Evolutionary conservation across 2,329 filamentous ascomycete species (phyloP).

Genomic region (Pezicula rhizophila): DNA sequence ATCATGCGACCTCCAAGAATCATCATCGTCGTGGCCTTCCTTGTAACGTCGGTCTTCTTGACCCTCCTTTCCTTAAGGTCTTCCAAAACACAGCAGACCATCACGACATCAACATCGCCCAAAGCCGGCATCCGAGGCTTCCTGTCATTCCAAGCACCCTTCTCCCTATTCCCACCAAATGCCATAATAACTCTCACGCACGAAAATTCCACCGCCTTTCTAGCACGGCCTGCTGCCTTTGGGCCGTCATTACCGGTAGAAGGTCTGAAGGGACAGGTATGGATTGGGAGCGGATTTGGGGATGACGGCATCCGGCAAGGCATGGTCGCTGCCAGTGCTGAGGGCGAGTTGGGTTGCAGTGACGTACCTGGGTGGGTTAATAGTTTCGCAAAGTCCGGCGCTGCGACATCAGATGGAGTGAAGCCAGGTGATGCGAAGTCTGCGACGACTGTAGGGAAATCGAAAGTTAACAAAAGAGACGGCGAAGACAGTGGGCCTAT

Average conservation of each 20-base stretch:
- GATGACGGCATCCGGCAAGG: constrained; percentile 66
- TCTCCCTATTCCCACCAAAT: constrained; percentile 88
- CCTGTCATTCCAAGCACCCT: constrained; percentile 68
- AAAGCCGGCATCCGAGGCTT: constrained; percentile 46
- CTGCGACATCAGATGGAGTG: constrained; percentile 10
- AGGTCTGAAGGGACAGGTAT: constrained; percentile 82
- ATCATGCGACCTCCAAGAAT: constrained; percentile 29
- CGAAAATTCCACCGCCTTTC: constrained; percentile 96
- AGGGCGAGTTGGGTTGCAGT: constrained; percentile 89
- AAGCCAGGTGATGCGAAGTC: constrained; percentile 17
- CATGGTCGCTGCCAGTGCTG: constrained; percentile 43
- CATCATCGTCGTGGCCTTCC: constrained; percentile 25
- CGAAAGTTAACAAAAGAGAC: constrained; percentile 33
- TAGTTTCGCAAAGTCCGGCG: constrained; percentile 39
- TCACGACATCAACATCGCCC: constrained; percentile 9
- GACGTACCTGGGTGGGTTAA: constrained; percentile 87
- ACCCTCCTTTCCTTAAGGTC: constrained; percentile 25
- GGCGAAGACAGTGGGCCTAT: constrained; percentile 22
- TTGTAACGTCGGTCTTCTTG: constrained; percentile 23
- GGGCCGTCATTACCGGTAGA: constrained; percentile 69
- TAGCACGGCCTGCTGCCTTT: constrained; percentile 88
- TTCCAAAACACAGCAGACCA: constrained; percentile 17
- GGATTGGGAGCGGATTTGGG: constrained; percentile 88
- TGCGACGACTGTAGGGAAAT: constrained; percentile 31
- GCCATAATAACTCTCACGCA: constrained; percentile 94